Base-by-base conservation (phyloP, 768 basidiomycete genomes). In the Cystobasidium onofrii region DNA sequence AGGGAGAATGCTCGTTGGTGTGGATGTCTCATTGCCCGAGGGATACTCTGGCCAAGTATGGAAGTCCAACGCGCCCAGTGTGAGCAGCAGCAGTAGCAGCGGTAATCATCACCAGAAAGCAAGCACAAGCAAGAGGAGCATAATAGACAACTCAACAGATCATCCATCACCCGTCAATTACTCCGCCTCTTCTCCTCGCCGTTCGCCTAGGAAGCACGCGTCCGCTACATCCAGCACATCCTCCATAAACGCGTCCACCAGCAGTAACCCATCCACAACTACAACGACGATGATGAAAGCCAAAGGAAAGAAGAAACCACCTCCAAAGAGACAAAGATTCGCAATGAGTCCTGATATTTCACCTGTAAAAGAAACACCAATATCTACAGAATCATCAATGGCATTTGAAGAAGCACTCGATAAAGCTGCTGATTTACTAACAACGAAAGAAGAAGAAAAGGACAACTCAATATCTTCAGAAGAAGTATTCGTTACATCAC, bases 11-110 rank as follows among this genome's bases (percentile, higher is more conserved):
- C 33, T 71, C 25, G 54, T 71, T n/a, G 69, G 69, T 12, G 34
- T 33, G 23, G 55, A 61, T 15, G 39, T 71, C n/a, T 2, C 29
- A 6, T 13, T 71, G 33, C 69, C 69, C 9, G 23, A 1, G 2
- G 69, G 69, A 2, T 71, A 71, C 25, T 33, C 69, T 12, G 69
- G 69, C n/a, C 69, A 71, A 55, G 41, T 71, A 20, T 71, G 69
- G 69, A 71, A 71, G 36, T 55, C 50, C 9, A 71, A 71, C 39
- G 55, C 33, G 25, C 69, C 69, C 15, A 41, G 15, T n/a, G 55
- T 71, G 23, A 54, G 41, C 46, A 61, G 25, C 57, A 61, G 66
- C 66, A 69, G 27, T 20, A 46, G 10, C 43, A 69, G 41, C 34
- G 12, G 62, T 27, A 64, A 57, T 57, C 4, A 4, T 57, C 54